Conservation (phyloP, 2,329 filamentous ascomycete genomes). For the Xylariaceae sp. region DNA sequence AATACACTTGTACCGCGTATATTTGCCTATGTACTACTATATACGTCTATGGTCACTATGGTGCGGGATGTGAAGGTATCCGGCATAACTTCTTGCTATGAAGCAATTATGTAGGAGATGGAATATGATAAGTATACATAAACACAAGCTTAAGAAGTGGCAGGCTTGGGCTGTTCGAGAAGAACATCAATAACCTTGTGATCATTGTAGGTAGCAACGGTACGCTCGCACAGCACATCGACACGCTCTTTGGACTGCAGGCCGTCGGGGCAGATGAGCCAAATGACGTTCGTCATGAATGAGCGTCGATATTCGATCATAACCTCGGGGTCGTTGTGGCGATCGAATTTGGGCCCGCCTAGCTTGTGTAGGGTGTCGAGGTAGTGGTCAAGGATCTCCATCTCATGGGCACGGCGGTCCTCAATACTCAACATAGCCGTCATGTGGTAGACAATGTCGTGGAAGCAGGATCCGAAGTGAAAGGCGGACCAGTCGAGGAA, state of each 20-base stretch:
- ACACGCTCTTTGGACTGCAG: slow-evolving; percentile 34
- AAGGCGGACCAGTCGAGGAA: slow-evolving; percentile 40
- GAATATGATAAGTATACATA: too few species aligned
- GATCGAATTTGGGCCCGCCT: slow-evolving; percentile 30
- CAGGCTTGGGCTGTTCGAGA: not conserved
- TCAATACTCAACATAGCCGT: slow-evolving; percentile 33
- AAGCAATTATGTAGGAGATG: too few species aligned
- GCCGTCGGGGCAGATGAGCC: slow-evolving; percentile 23
- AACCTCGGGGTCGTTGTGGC: slow-evolving; percentile 24
- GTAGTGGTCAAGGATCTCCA: slow-evolving; percentile 33
- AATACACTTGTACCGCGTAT: too few species aligned
- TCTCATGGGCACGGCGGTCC: slow-evolving; percentile 36
- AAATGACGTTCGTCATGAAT: slow-evolving; percentile 29
- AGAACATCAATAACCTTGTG: slow-evolving; percentile 32
- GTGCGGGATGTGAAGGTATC: too few species aligned
- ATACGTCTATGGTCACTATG: too few species aligned
- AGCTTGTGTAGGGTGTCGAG: slow-evolving; percentile 26
- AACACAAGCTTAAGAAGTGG: not conserved
- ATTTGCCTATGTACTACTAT: too few species aligned
- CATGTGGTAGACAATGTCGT: slow-evolving; percentile 39
- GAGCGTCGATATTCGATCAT: slow-evolving; percentile 29
- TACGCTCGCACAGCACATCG: slow-evolving; percentile 27
- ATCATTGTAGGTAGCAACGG: slow-evolving; percentile 31
- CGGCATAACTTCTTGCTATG: too few species aligned
- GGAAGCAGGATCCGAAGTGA: slow-evolving; percentile 38